Base-by-base conservation (phyloP, 768 basidiomycete species). In the Nevesoporus exiguus region DNA sequence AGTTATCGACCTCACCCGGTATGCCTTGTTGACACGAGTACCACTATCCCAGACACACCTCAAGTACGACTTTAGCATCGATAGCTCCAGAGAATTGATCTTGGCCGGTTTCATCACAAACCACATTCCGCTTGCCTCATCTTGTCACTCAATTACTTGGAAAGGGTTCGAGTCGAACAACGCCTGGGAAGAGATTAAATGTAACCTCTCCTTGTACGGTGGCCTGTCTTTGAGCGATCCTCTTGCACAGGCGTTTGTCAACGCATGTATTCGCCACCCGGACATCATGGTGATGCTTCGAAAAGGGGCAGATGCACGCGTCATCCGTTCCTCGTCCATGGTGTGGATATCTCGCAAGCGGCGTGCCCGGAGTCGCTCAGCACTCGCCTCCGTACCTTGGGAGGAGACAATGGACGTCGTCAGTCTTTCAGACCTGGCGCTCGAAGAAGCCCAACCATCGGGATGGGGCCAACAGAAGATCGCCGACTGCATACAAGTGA, bases 251-350 rank as follows among this genome's bases (percentile, higher is more conserved):
- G 56, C 51, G 4, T 70, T 72, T 56, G 66, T 66, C 34, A 70
- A 70, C 44, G 66, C 45, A 41, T 73, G 71, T 52, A 47, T 68
- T 41, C 61, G 68, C 33, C 66, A 70, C 33, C 61, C 71, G 21
- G 59, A 68, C 30, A 44, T 73, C 37, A 66, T 68, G 68, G 63
- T 69, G 14, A 59, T 70, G 49, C 57, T 67, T 21, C 70, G 72
- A 48, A 67, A 66, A 47, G 71, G 71, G 22, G 52, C 49, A 6
- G 42, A 57, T 6, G 68, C 62, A 5, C 65, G 61, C 21, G 40
- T 71, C 19, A 68, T 69, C 47, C 57, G 65, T 8, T 71, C 69
- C 7, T 11, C 52, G 1, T 36, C 60, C 24, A 51, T 56, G 17
- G 54, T 70, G 3, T 71, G 71, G 67, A 67, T 55, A 7, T 66